Evolutionary conservation across 164 flowering plant genomes (phyloP).

Genomic region (Sedum album): DNA sequence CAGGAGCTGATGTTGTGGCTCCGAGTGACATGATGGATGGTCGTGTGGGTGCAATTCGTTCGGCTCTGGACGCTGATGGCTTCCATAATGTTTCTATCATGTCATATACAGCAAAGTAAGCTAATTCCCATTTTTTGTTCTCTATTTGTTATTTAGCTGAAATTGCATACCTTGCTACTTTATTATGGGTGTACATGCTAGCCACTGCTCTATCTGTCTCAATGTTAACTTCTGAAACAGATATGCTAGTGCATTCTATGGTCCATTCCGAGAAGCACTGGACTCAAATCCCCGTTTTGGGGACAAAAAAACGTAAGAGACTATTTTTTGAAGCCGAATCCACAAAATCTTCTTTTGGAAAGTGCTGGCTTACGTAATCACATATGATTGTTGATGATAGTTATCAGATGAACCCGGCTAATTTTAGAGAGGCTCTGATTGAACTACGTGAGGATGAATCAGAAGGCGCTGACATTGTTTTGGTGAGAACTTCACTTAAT

Average conservation of each 20-base stretch:
- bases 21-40: conserved; percentile 99
- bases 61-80: conserved; percentile 87
- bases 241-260: conserved; percentile 95
- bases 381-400: conserved; percentile 35
- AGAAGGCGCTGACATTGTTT: conserved; percentile 94
- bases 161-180: too few species aligned
- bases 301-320: conserved; percentile 93
- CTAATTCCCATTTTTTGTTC: neutral
- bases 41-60: conserved; percentile 83
- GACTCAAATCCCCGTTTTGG: conserved; percentile 99
- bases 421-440: conserved; percentile 79
- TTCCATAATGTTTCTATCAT: conserved; percentile 86
- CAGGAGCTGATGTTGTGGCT: conserved; percentile 97
- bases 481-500: conserved; percentile 35
- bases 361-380: too few species aligned
- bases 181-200: too few species aligned
- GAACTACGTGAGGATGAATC: conserved; percentile 72
- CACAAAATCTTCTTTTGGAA: too few species aligned
- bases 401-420: conserved; percentile 98
- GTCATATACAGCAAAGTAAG: conserved; percentile 97
- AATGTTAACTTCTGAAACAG: conserved; percentile 37
- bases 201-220: too few species aligned
- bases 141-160: neutral
- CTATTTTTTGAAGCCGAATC: too few species aligned
- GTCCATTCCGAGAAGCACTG: conserved; percentile 89